These are phyloP conservation scores for Beauveria varroae DNA, from an alignment of 2,329 filamentous ascomycete species.

Conservation along the genomic window DNA sequence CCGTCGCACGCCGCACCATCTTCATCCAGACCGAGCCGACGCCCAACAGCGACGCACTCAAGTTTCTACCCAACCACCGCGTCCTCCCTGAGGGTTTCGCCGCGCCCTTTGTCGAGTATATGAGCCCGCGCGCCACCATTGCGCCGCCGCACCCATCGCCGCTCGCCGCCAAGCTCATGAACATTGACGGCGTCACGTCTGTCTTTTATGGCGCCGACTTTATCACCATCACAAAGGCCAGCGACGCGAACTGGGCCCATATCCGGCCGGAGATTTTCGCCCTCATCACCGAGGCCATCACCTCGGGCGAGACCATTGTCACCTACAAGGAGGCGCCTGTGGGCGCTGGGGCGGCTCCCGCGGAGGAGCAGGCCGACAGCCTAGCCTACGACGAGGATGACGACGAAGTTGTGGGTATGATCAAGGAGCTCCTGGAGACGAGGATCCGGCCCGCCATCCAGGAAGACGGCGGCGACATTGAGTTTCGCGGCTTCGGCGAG, in stretches of 20 bases:
- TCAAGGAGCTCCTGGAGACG: constrained; percentile 94
- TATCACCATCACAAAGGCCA: constrained; percentile 90
- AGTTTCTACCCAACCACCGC: constrained; percentile 87
- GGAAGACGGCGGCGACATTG: constrained; percentile 95
- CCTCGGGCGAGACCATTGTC: constrained; percentile 74
- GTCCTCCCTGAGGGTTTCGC: constrained; percentile 69
- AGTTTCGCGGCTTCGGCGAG: constrained; percentile 76
- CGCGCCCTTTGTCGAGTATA: constrained; percentile 82
- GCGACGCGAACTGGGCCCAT: constrained; percentile 85
- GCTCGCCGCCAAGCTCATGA: constrained; percentile 82
- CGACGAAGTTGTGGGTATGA: constrained; percentile 93
- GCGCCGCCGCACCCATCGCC: constrained; percentile 85
- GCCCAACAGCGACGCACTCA: constrained; percentile 90
- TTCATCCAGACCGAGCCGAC: constrained; percentile 97
- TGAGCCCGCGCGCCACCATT: constrained; percentile 80
- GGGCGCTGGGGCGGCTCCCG: constrained; percentile 28
- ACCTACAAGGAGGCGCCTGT: constrained; percentile 56
- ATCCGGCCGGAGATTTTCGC: constrained; percentile 94
- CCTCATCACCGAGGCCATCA: constrained; percentile 87
- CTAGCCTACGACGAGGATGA: constrained; percentile 84
- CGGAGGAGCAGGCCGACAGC: constrained; percentile 55
- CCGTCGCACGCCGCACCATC: constrained; percentile 53
- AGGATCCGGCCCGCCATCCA: constrained; percentile 92
- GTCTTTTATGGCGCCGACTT: constrained; percentile 94
- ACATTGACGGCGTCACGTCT: constrained; percentile 87